Conservation (phyloP, 2,329 filamentous ascomycete genomes). For the Botrytis tulipae region DNA sequence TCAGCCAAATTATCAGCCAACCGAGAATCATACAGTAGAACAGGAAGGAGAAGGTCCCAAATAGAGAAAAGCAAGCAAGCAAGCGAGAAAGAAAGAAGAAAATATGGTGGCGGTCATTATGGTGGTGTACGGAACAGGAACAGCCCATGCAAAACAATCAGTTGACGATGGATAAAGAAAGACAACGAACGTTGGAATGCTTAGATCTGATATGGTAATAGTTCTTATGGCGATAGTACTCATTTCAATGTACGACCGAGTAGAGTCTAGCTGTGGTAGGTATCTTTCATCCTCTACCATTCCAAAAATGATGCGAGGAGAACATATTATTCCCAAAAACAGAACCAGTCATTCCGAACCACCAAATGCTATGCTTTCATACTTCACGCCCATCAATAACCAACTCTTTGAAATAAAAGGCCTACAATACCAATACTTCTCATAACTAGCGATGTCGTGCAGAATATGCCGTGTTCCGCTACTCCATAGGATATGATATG, state of each 20-base stretch:
- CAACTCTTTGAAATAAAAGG: not conserved
- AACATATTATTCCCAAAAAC: not conserved
- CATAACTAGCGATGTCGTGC: constrained; percentile 11
- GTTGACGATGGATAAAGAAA: not conserved
- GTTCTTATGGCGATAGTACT: not conserved
- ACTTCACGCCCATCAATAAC: not conserved
- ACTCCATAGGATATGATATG: not conserved
- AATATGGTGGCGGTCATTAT: not conserved
- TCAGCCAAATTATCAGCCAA: not conserved
- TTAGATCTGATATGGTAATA: not conserved
- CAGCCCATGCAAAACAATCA: not conserved
- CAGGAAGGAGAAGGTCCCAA: not conserved
- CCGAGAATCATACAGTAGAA: not conserved
- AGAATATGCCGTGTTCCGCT: constrained; percentile 5
- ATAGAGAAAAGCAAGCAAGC: not conserved
- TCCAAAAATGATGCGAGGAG: not conserved
- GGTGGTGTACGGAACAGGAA: not conserved
- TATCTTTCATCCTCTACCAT: not conserved
- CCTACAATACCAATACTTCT: not conserved
- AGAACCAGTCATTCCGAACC: not conserved
- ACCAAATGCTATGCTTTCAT: not conserved
- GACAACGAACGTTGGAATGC: not conserved
- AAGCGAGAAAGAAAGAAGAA: not conserved
- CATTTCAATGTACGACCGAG: not conserved
- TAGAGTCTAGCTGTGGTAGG: not conserved